Evolutionary conservation across 2,329 filamentous ascomycete genomes (phyloP), one percentile per base, ranked within the genome.

Genomic region (Fusarium avenaceum): DNA sequence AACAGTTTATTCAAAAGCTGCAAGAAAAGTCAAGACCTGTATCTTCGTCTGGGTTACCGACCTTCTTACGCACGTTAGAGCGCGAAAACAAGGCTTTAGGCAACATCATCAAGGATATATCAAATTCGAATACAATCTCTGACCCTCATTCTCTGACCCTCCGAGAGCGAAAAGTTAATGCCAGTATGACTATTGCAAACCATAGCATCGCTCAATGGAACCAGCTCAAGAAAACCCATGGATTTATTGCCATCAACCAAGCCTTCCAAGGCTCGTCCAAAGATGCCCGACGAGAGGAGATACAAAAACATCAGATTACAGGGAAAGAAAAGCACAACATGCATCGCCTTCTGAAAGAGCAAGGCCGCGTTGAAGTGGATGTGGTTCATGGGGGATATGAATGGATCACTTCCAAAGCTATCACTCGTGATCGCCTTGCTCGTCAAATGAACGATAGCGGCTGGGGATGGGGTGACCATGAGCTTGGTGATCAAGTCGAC

Each of bases 371-470:
- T 9, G 76, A 78, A 22, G 78, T 79, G 2, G 71, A 79, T 26
- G 76, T 81, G 33, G 78, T 81, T 20, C 72, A 77, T 10, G 74
- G 71, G n/a, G 79, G 76, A 7, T 57, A 49, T 4, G 74, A 79
- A 65, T 81, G 78, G 78, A 45, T 81, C 35, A 74, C 74, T 17
- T 61, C 77, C 44, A 75, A 76, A 30, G 72, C 74, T 9, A 67
- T 79, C 2, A 74, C 73, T 47, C 65, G 70, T 14, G 73, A 77
- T 46, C 70, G 79, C 28, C 71, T 82, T 51, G 77, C 77, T 9
- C 72, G 79, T 5, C 79, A 82, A 45, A 78, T 82, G 80, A 75
- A 75, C 4, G 80, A 81, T 45, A 74, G 74, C n/a, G 80, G 80
- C 6, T 82, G 80, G 80, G 74, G 73, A 8, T 82, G 80, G 80